Evolutionary conservation across 1,139 yeast species (phyloP).

Genomic region (Hansenula sp.): DNA sequence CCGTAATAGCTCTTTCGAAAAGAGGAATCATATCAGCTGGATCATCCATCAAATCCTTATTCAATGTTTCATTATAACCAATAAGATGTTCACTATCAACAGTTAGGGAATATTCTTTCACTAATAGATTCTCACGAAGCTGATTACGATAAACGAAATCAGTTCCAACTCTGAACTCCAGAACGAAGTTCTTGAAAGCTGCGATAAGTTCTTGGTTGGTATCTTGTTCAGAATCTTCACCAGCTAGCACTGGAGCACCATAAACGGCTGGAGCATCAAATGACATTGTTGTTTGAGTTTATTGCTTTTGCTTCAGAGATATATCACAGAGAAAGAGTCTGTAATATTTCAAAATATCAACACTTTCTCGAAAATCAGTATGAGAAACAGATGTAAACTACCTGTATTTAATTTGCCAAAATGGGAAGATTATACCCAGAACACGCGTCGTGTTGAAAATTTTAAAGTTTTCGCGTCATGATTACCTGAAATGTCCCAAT

Average conservation of each 20-base stretch:
- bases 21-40: constrained; percentile 88
- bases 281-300: constrained; percentile 14
- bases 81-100: constrained; percentile 86
- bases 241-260: constrained; percentile 84
- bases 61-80: constrained; percentile 83
- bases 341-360: background rate
- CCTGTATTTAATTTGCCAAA: background rate
- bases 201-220: constrained; percentile 73
- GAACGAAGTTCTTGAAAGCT: constrained; percentile 76
- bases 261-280: constrained; percentile 56
- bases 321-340: too few relatives aligned
- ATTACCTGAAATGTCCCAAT: background rate
- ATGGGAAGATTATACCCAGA: background rate
- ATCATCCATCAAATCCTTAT: constrained; percentile 77
- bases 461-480: background rate
- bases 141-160: constrained; percentile 90
- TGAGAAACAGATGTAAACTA: background rate
- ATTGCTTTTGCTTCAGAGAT: too few relatives aligned
- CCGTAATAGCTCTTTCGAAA: constrained; percentile 87
- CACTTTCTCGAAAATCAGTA: background rate
- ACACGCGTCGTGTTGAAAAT: background rate
- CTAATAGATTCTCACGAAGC: constrained; percentile 78
- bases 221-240: constrained; percentile 63
- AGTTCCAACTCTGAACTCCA: constrained; percentile 81
- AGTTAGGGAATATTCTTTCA: constrained; percentile 66